Conservation (phyloP, 768 basidiomycete genomes). For the Russula olivacea region DNA sequence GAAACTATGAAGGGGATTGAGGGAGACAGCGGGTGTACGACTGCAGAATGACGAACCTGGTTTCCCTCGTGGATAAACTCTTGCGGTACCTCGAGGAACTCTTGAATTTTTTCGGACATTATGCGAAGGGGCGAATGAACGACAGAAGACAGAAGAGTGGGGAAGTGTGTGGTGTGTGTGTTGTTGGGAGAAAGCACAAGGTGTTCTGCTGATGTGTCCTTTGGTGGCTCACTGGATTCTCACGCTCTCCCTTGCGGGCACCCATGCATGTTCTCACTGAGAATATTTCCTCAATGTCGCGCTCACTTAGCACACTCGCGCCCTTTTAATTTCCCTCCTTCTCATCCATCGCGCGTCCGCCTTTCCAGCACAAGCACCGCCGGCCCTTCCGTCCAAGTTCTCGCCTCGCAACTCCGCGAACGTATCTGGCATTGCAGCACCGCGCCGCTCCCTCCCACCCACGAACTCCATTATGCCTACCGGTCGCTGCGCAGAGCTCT, state of each 20-base stretch:
- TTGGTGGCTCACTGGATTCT: background rate
- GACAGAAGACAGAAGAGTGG: constrained; percentile 11
- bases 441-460: background rate
- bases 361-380: constrained; percentile 39
- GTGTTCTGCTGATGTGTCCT: background rate
- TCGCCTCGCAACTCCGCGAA: constrained; percentile 15
- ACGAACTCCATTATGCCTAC: constrained; percentile 11
- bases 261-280: constrained; percentile 13
- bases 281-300: background rate
- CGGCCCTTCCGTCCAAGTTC: constrained; percentile 35
- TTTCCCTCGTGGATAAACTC: constrained; percentile 91
- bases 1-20: constrained; percentile 54
- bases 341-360: constrained; percentile 4
- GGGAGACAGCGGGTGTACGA: background rate
- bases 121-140: constrained; percentile 28
- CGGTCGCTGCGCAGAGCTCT: constrained; percentile 19
- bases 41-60: constrained; percentile 48
- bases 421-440: constrained; percentile 19
- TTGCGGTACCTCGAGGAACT: constrained; percentile 87
- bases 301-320: background rate
- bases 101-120: constrained; percentile 90
- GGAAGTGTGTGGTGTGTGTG: background rate
- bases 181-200: background rate
- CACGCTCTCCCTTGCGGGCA: background rate
- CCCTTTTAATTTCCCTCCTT: background rate